Conservation (phyloP, 73 alveolate genomes). For the Paramecium bursaria region DNA sequence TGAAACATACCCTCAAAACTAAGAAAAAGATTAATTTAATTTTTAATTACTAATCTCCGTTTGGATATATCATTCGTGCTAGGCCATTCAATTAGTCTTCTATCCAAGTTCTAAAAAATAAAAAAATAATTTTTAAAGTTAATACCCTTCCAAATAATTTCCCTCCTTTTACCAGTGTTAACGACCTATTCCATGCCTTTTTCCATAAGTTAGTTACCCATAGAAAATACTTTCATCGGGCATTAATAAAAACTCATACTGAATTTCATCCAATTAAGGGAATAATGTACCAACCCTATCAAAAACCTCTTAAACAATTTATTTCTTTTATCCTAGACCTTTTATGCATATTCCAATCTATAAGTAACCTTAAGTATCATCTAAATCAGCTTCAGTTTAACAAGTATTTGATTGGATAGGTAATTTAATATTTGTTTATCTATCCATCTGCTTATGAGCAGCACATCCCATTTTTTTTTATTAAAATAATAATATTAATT, state of each 20-base stretch:
- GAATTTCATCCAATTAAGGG: neutral
- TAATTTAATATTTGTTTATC: conserved; percentile 4
- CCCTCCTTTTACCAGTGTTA: conserved; percentile 58
- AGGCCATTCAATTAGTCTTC: conserved; percentile 47
- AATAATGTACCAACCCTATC: neutral
- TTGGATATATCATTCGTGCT: conserved; percentile 56
- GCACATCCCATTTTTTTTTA: conserved; percentile 44
- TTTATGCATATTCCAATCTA: conserved; percentile 9
- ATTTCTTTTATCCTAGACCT: neutral
- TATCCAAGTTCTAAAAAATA: conserved; percentile 44
- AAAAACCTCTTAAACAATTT: conserved; percentile 5
- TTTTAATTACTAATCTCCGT: conserved; percentile 53
- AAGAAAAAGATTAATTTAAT: neutral
- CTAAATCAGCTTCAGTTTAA: conserved; percentile 43
- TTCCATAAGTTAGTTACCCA: conserved; percentile 6
- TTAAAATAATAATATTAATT: neutral
- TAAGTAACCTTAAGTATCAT: conserved; percentile 4
- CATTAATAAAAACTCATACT: conserved; percentile 33
- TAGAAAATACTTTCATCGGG: conserved; percentile 47
- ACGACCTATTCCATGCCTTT: conserved; percentile 33
- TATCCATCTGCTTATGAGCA: neutral
- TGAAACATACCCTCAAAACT: conserved; percentile 40
- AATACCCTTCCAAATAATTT: conserved; percentile 49
- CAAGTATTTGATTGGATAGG: conserved; percentile 29
- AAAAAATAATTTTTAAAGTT: too few relatives aligned